Percentiles rank a stretch among this genome's conserved stretches.
Evolutionary conservation across 1,284 basidiomycete species (phyloP).

Genomic region (Jaminaea rosea): DNA sequence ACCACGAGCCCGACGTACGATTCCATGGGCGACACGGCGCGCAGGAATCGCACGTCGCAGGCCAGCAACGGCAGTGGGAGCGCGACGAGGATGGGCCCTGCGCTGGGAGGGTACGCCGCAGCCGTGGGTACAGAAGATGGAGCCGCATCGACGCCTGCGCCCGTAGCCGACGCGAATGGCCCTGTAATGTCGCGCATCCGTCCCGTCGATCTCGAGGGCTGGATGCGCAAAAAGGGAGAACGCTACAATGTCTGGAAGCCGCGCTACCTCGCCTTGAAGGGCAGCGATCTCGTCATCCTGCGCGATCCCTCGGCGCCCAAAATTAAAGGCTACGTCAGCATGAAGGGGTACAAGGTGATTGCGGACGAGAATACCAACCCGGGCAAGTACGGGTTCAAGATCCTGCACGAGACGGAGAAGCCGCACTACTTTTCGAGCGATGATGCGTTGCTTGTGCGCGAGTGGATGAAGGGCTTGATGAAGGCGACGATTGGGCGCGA

Average conservation of each 20-base stretch:
- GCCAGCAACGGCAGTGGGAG: conserved; percentile 1
- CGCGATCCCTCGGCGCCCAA: conserved; percentile 47
- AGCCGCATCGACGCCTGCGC: neutral
- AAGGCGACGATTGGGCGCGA: conserved; percentile 85
- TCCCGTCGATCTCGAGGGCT: conserved; percentile 52
- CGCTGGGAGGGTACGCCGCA: neutral
- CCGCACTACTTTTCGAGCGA: conserved; percentile 84
- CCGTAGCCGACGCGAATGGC: neutral
- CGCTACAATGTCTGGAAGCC: conserved; percentile 87
- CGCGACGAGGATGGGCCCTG: conserved; percentile 13
- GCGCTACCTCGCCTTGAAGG: conserved; percentile 90
- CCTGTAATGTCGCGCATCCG: conserved; percentile 39
- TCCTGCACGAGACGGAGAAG: conserved; percentile 79
- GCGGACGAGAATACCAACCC: conserved; percentile 86
- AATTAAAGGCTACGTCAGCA: conserved; percentile 90
- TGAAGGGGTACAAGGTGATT: conserved; percentile 83
- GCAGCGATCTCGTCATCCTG: conserved; percentile 53
- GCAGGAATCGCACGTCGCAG: conserved; percentile 15
- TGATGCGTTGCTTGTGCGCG: conserved; percentile 71
- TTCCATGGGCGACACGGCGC: conserved; percentile 24
- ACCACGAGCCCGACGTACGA: conserved; percentile 37
- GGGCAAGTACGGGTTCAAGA: conserved; percentile 88
- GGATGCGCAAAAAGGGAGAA: conserved; percentile 93
- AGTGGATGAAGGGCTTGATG: conserved; percentile 99
- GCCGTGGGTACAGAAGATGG: neutral